Conservation (phyloP, 257 asterid species). For the Fraxinus cuspidata region DNA sequence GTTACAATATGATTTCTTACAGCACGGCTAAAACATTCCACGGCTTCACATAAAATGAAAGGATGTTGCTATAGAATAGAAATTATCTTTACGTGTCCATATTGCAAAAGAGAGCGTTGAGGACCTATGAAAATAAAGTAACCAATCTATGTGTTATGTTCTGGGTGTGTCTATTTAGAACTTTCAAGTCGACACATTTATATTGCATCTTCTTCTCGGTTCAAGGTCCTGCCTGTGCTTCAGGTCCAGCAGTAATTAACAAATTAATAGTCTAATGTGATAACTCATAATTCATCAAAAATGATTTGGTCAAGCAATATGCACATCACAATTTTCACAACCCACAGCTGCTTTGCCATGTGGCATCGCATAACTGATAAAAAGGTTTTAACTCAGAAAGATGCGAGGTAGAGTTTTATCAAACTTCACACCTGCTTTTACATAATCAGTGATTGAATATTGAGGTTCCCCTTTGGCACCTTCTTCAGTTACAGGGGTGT, state of each 20-base stretch:
- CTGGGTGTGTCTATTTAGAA: conserved; percentile 1
- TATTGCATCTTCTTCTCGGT: background rate
- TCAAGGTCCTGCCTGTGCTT: background rate
- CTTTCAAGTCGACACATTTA: conserved; percentile 1
- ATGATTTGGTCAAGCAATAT: conserved; percentile 11
- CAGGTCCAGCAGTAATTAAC: background rate
- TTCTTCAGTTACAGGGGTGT: conserved; percentile 93
- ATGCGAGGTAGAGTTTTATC: conserved; percentile 9
- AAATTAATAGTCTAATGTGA: background rate
- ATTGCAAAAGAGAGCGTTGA: background rate
- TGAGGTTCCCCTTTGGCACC: conserved; percentile 98
- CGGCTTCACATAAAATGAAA: background rate
- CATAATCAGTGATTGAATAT: conserved; percentile 87
- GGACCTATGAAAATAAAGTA: background rate
- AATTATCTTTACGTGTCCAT: background rate
- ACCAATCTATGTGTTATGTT: background rate
- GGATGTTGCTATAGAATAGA: background rate
- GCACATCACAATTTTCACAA: conserved; percentile 1
- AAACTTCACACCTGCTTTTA: conserved; percentile 75
- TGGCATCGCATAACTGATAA: background rate
- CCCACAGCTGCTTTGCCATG: conserved; percentile 74
- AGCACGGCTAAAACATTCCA: background rate
- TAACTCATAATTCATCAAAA: background rate
- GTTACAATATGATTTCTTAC: conserved; percentile 2
- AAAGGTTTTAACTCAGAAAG: conserved; percentile 1